Percentiles rank a stretch among this genome's conserved stretches.
Conservation (phyloP, 1,284 basidiomycete species). For the Coniferiporia weirii region DNA sequence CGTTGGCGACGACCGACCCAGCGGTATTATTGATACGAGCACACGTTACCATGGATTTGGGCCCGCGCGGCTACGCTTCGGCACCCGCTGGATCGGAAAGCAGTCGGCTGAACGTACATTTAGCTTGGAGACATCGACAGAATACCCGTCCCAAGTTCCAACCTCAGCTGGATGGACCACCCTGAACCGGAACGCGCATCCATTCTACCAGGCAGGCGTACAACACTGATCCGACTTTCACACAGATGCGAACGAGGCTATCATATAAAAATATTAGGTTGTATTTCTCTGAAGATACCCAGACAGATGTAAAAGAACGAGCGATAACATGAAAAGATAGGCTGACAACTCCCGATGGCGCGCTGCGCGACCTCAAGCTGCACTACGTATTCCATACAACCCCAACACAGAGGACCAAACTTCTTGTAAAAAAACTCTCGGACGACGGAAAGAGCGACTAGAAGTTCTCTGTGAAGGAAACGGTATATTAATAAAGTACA, state of each 20-base stretch:
- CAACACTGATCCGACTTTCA: background rate
- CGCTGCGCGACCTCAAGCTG: background rate
- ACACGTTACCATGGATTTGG: too few relatives aligned
- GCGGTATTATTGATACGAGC: too few relatives aligned
- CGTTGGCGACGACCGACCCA: too few relatives aligned
- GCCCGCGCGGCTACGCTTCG: too few relatives aligned
- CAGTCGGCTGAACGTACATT: too few relatives aligned
- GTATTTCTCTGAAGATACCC: background rate
- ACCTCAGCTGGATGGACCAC: too few relatives aligned
- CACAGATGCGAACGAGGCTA: background rate
- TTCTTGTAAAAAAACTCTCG: background rate
- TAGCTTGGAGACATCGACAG: too few relatives aligned
- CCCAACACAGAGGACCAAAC: background rate
- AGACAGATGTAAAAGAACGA: background rate
- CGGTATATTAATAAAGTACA: background rate
- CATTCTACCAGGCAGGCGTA: too few relatives aligned
- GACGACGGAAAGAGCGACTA: constrained; percentile 7
- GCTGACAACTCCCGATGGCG: background rate
- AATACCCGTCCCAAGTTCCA: too few relatives aligned
- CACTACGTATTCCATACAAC: background rate
- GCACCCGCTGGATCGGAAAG: too few relatives aligned
- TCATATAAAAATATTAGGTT: background rate
- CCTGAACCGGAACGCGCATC: too few relatives aligned
- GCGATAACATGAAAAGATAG: background rate
- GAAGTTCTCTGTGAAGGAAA: constrained; percentile 22